These are phyloP conservation scores for Magnaporthiopsis rhizophila DNA, from an alignment of 2,329 filamentous ascomycete species.

Conservation along the genomic window DNA sequence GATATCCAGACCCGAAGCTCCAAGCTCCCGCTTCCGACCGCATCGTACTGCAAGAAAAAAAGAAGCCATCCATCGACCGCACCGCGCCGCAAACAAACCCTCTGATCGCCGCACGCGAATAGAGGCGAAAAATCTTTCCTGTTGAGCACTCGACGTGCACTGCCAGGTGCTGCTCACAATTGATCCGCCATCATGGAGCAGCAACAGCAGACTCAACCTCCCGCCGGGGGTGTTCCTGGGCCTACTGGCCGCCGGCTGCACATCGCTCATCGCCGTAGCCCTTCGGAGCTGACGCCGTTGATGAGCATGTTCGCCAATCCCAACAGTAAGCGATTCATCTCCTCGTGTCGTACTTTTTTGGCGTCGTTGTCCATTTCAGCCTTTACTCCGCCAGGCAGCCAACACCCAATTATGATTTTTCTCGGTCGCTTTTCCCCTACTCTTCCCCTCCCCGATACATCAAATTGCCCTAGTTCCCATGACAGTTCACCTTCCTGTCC, in stretches of 20 bases:
- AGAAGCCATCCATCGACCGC: neutral
- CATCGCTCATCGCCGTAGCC: conserved; percentile 94
- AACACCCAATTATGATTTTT: neutral
- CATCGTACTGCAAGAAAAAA: neutral
- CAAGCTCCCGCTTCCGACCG: conserved; percentile 1
- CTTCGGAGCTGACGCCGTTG: conserved; percentile 91
- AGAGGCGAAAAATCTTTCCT: neutral
- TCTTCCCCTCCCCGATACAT: neutral
- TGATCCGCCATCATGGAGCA: conserved; percentile 50
- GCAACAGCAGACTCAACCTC: conserved; percentile 46
- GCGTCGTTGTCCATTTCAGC: neutral
- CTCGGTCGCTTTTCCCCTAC: neutral
- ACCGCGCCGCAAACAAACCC: neutral
- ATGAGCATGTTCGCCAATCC: conserved; percentile 81
- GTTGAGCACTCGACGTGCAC: conserved; percentile 39
- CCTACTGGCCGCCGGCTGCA: conserved; percentile 84
- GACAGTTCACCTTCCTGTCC: neutral
- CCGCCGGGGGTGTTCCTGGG: conserved; percentile 54
- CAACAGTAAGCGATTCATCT: conserved; percentile 44
- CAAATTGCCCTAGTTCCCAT: neutral
- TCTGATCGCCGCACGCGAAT: conserved; percentile 1
- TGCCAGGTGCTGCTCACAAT: neutral
- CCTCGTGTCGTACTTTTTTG: neutral
- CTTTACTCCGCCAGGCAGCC: no score
- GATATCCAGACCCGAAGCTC: conserved; percentile 4